These are phyloP conservation scores for Flaveria brownii DNA, from an alignment of 129 eudicot genomes.

Conservation along the genomic window DNA sequence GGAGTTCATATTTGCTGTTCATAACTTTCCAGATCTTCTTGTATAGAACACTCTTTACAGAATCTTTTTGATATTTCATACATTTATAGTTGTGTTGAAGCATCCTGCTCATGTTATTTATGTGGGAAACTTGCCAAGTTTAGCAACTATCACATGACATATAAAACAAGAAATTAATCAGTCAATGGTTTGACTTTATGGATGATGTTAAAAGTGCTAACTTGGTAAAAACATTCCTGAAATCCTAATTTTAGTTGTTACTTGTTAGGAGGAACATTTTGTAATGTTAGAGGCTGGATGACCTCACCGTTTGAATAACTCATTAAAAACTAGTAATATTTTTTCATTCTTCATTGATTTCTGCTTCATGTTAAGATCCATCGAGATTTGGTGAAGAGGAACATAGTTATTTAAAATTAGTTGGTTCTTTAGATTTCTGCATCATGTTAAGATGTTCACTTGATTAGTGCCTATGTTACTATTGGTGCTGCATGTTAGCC, in stretches of 20 bases:
- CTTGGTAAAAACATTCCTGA: constrained; percentile 16
- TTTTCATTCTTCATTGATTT: too few relatives aligned
- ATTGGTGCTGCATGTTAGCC: too few relatives aligned
- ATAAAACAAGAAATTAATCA: not conserved
- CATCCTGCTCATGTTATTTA: constrained; percentile 18
- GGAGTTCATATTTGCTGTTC: constrained; percentile 14
- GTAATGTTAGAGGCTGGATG: constrained; percentile 23
- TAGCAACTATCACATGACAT: too few relatives aligned
- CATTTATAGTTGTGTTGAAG: not conserved
- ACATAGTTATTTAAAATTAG: not conserved
- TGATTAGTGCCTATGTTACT: not conserved
- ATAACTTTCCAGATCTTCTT: constrained; percentile 16
- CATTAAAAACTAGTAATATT: too few relatives aligned
- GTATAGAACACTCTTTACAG: not conserved
- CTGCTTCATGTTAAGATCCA: not conserved
- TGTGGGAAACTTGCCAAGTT: not conserved
- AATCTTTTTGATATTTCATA: too few relatives aligned
- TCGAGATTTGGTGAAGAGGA: not conserved
- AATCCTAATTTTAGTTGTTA: constrained; percentile 7
- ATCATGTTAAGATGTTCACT: not conserved
- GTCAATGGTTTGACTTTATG: constrained; percentile 12
- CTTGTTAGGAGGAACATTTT: constrained; percentile 18
- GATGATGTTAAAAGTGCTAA: too few relatives aligned
- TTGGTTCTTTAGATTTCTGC: not conserved
- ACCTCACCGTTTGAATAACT: not conserved